These are phyloP conservation scores for Boletellus deceptivus DNA, from an alignment of 1,284 basidiomycete species.

Conservation along the genomic window DNA sequence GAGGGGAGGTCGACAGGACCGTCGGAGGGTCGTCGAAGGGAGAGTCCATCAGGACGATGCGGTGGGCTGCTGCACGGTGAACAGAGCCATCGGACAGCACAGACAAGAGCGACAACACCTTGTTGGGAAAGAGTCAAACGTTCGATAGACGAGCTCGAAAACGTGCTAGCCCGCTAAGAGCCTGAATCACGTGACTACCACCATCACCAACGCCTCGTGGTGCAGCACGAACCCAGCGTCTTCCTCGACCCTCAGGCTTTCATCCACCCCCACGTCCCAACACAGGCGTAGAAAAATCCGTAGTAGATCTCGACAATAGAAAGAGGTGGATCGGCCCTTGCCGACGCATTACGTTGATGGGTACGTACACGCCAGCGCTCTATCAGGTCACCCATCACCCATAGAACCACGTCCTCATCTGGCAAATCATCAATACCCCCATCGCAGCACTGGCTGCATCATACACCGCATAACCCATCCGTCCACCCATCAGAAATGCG, in stretches of 20 bases:
- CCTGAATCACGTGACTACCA: too few species aligned
- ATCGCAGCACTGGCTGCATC: conserved; percentile 41
- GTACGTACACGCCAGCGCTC: neutral
- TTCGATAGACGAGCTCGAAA: neutral
- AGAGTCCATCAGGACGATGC: conserved; percentile 19
- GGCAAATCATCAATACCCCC: conserved; percentile 11
- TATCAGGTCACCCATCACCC: neutral
- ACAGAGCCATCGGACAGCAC: neutral
- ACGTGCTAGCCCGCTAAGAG: neutral
- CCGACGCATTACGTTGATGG: neutral
- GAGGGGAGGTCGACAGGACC: conserved; percentile 40
- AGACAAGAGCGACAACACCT: conserved; percentile 16
- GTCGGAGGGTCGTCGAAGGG: conserved; percentile 23
- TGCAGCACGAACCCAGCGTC: too few species aligned
- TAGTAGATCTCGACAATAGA: neutral
- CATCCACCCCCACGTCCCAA: too few species aligned
- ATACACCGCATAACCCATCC: conserved; percentile 60
- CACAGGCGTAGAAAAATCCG: too few species aligned
- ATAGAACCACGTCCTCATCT: conserved; percentile 13
- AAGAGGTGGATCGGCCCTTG: neutral
- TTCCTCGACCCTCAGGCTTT: too few species aligned
- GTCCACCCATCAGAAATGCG: conserved; percentile 59
- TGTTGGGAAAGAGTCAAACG: neutral
- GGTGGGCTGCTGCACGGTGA: conserved; percentile 1
- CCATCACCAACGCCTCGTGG: too few species aligned